Percentiles rank a stretch among this genome's conserved stretches.
These are phyloP conservation scores for Fusarium poae DNA, from an alignment of 2,329 filamentous ascomycete genomes.

Conservation along the genomic window DNA sequence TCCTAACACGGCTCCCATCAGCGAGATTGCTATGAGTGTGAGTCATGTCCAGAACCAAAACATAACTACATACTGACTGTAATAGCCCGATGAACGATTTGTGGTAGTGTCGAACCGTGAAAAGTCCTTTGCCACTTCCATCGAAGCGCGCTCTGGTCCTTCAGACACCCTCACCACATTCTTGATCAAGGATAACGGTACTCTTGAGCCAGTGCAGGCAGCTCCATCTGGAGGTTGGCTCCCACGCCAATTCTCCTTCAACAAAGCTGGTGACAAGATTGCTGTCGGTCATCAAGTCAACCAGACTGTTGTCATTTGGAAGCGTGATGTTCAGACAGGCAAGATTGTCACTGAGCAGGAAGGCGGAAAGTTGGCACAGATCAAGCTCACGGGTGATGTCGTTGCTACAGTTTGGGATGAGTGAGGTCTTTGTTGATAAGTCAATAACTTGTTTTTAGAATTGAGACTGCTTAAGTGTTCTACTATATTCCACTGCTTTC, in stretches of 20 bases:
- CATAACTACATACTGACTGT: not conserved
- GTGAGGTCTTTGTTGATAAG: not conserved
- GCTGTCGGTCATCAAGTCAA: conserved; percentile 46
- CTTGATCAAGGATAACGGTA: conserved; percentile 38
- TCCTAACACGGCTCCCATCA: conserved; percentile 39
- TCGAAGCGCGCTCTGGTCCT: conserved; percentile 25
- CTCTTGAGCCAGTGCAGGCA: conserved; percentile 34
- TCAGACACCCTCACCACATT: conserved; percentile 45
- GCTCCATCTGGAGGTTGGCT: conserved; percentile 43
- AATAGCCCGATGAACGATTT: conserved; percentile 41
- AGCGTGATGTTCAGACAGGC: conserved; percentile 38
- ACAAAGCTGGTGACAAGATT: conserved; percentile 44
- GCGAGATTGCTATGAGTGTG: conserved; percentile 45
- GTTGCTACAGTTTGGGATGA: conserved; percentile 44
- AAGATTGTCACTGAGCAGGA: conserved; percentile 41
- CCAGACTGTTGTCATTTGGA: conserved; percentile 44
- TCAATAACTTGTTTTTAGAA: not conserved
- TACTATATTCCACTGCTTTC: not conserved
- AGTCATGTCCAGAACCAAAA: not conserved
- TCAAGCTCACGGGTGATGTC: conserved; percentile 34
- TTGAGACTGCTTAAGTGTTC: not conserved
- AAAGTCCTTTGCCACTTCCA: conserved; percentile 41
- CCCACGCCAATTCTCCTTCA: conserved; percentile 45
- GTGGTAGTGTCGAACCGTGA: conserved; percentile 44
- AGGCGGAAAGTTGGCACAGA: conserved; percentile 42